These are phyloP conservation scores for Blastobotrys parvus DNA, from an alignment of 805 yeast species.

Conservation along the genomic window DNA sequence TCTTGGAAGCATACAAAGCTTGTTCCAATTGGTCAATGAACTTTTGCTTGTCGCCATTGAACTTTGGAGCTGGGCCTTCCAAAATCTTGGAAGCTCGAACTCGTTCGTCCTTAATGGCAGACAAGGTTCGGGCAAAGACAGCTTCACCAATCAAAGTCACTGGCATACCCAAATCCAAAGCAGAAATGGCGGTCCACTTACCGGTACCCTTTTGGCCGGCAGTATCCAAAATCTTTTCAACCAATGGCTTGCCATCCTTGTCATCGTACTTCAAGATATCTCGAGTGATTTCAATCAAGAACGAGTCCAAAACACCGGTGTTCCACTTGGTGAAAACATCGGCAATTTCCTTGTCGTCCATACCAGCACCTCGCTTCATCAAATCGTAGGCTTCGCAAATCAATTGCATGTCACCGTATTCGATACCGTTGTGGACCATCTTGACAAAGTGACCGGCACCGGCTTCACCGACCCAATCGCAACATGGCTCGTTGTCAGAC, in stretches of 20 bases:
- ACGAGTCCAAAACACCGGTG: slow-evolving; percentile 95
- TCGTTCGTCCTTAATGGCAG: slow-evolving; percentile 90
- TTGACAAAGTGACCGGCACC: slow-evolving; percentile 99
- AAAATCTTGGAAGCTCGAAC: slow-evolving; percentile 70
- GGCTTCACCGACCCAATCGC: slow-evolving; percentile 99
- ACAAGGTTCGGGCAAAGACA: slow-evolving; percentile 91
- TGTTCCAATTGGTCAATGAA: slow-evolving; percentile 93
- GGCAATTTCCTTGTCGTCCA: slow-evolving; percentile 85
- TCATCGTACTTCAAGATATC: slow-evolving; percentile 88
- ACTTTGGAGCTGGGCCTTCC: slow-evolving; percentile 67
- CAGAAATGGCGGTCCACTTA: slow-evolving; percentile 99
- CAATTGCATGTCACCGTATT: slow-evolving; percentile 99
- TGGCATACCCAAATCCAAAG: slow-evolving; percentile 96
- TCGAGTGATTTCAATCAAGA: slow-evolving; percentile 93
- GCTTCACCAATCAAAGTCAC: slow-evolving; percentile 98
- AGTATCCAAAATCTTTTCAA: slow-evolving; percentile 91
- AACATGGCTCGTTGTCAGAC: slow-evolving; percentile 97
- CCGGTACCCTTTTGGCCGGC: slow-evolving; percentile 99
- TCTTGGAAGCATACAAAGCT: slow-evolving; percentile 97
- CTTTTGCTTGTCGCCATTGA: slow-evolving; percentile 65
- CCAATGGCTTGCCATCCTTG: slow-evolving; percentile 83
- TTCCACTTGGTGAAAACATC: slow-evolving; percentile 91
- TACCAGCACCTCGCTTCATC: slow-evolving; percentile 88
- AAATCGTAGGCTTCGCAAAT: slow-evolving; percentile 96
- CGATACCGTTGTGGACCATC: slow-evolving; percentile 99